Conservation (phyloP, 2,329 filamentous ascomycete genomes). For the Diatrype stigma region DNA sequence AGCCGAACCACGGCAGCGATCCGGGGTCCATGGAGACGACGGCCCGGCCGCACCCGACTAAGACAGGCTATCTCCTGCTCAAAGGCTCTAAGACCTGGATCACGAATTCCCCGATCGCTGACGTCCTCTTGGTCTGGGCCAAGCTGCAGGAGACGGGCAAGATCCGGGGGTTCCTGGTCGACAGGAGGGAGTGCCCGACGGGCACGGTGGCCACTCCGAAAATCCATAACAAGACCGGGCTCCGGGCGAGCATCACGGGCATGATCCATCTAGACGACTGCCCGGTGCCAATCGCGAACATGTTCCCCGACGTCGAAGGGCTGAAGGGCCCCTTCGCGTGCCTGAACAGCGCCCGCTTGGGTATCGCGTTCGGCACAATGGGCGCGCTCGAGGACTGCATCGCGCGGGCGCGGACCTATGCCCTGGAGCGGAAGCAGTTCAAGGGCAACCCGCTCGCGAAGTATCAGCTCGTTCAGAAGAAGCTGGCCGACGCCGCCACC, state of each 20-base stretch:
- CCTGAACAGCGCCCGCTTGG: conserved; percentile 87
- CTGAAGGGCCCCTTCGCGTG: conserved; percentile 87
- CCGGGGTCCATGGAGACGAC: conserved; percentile 86
- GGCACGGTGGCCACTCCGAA: conserved; percentile 88
- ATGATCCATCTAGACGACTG: conserved; percentile 96
- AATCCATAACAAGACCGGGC: conserved; percentile 92
- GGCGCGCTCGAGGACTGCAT: conserved; percentile 93
- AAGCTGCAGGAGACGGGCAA: conserved; percentile 88
- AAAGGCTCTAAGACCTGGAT: conserved; percentile 93
- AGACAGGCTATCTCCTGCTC: conserved; percentile 75
- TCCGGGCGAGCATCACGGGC: conserved; percentile 89
- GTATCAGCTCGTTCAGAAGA: conserved; percentile 98
- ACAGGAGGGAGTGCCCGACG: conserved; percentile 77
- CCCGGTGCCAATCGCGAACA: conserved; percentile 83
- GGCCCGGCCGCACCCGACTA: conserved; percentile 78
- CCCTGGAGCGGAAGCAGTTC: conserved; percentile 93
- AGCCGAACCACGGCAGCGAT: conserved; percentile 90
- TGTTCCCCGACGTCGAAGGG: conserved; percentile 89
- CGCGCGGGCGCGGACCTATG: conserved; percentile 72
- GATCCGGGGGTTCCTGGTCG: conserved; percentile 88
- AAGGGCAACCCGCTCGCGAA: conserved; percentile 91
- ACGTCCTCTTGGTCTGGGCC: conserved; percentile 85
- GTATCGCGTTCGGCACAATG: conserved; percentile 90
- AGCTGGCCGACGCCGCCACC: conserved; percentile 86
- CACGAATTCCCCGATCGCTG: conserved; percentile 86